phyloP scores from a whole-genome alignment of 805 yeast genomes.

The Saccharomycopsis fermentans region DNA sequence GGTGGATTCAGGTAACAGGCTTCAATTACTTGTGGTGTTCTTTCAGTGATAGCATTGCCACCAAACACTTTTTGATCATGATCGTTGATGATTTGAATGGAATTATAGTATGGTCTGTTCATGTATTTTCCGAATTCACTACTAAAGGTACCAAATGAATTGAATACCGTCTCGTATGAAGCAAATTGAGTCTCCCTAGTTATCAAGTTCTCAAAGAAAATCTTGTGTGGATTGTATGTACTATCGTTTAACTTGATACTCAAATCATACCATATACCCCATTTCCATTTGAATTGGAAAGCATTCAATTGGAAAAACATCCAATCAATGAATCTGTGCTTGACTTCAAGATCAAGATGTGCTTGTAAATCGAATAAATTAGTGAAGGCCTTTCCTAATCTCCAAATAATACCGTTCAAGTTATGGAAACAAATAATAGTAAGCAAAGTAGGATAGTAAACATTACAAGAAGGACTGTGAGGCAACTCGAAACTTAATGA shows the following conservation, averaged over 20 bases:
- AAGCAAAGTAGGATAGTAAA: constrained; percentile 75
- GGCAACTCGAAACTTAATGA: constrained; percentile 74
- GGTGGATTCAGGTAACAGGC: constrained; percentile 22
- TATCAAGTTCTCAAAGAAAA: constrained; percentile 67
- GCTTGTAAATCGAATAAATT: constrained; percentile 63
- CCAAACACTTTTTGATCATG: constrained; percentile 32
- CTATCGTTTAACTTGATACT: constrained; percentile 35
- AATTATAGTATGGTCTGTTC: constrained; percentile 31
- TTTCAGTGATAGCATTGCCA: constrained; percentile 2
- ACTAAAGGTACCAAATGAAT: constrained; percentile 44
- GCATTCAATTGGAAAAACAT: constrained; percentile 87
- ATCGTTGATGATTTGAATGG: constrained; percentile 25
- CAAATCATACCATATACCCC: constrained; percentile 85
- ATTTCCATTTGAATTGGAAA: constrained; percentile 93
- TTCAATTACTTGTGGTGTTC: background rate
- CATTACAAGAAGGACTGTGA: constrained; percentile 47
- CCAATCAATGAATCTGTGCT: constrained; percentile 75
- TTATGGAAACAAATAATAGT: constrained; percentile 82
- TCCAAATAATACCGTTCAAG: constrained; percentile 81
- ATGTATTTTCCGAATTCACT: constrained; percentile 42
- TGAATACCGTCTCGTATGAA: constrained; percentile 60
- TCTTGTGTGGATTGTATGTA: constrained; percentile 59
- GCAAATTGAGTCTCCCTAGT: constrained; percentile 77
- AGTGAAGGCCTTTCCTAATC: constrained; percentile 84
- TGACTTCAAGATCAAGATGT: constrained; percentile 64